Percentiles rank a stretch among this genome's conserved stretches.
Evolutionary conservation across 2,329 filamentous ascomycete genomes (phyloP).

Genomic region (Colletotrichum sp.): DNA sequence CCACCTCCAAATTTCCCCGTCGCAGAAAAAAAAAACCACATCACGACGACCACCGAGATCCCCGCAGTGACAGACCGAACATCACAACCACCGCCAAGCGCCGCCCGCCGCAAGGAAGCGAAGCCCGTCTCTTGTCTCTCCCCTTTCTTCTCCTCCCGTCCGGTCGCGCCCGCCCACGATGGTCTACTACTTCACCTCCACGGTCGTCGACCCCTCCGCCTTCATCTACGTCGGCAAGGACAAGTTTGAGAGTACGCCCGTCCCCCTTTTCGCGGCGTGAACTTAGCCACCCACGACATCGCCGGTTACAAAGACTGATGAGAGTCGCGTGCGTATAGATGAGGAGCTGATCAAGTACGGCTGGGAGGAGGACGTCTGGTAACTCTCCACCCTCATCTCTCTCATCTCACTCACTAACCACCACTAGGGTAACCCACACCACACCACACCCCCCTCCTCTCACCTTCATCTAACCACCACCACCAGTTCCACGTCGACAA

Average conservation of each 20-base stretch:
- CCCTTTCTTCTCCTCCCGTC: background rate
- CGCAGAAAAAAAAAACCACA: background rate
- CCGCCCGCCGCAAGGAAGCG: background rate
- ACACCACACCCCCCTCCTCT: background rate
- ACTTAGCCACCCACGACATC: too few species aligned
- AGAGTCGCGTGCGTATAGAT: constrained; percentile 59
- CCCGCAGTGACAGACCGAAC: background rate
- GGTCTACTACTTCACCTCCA: constrained; percentile 97
- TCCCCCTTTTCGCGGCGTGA: background rate
- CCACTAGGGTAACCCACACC: constrained; percentile 28
- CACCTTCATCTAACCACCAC: background rate
- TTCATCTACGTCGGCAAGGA: constrained; percentile 98
- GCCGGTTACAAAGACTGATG: background rate
- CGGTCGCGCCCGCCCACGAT: constrained; percentile 48
- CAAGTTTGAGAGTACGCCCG: constrained; percentile 91
- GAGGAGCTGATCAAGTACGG: constrained; percentile 96
- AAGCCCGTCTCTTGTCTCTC: background rate
- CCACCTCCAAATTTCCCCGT: constrained; percentile 21
- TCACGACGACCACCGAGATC: background rate
- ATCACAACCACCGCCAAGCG: background rate
- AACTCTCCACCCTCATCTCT: constrained; percentile 29
- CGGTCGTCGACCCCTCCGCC: constrained; percentile 78
- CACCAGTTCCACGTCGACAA: constrained; percentile 96
- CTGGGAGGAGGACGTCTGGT: constrained; percentile 96
- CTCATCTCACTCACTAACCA: background rate